Evolutionary conservation across 352 stramenopile genomes (phyloP).

Genomic region (Globisporangium yorkense): DNA sequence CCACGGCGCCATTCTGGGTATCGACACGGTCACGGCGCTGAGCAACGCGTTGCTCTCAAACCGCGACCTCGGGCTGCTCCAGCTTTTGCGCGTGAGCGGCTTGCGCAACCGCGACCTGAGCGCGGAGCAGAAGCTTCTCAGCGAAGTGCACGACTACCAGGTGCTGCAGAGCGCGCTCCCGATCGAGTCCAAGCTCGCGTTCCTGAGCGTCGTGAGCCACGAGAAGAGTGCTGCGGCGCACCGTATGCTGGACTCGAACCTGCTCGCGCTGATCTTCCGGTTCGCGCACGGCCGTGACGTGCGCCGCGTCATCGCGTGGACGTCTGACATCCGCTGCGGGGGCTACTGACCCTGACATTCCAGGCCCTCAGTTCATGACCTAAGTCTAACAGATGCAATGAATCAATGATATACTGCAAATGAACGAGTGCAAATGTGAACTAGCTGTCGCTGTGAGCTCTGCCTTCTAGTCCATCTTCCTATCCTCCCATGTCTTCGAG

Average conservation of each 20-base stretch:
- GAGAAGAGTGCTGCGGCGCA: background rate
- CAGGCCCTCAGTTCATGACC: too few species aligned
- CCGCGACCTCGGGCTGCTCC: background rate
- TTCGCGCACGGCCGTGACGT: background rate
- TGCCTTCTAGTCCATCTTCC: too few species aligned
- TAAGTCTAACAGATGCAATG: too few species aligned
- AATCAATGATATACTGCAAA: too few species aligned
- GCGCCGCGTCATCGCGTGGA: background rate
- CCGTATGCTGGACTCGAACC: background rate
- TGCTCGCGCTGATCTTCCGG: conserved; percentile 1
- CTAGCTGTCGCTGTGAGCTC: too few species aligned
- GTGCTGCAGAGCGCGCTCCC: background rate
- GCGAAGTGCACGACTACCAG: background rate
- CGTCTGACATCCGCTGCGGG: background rate
- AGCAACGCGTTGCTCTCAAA: background rate
- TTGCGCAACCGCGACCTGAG: background rate
- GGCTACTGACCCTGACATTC: background rate
- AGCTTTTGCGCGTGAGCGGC: background rate
- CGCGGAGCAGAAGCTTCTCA: background rate
- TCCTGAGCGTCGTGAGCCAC: conserved; percentile 1
- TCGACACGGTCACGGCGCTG: background rate
- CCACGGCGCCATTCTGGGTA: background rate
- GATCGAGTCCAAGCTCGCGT: background rate
- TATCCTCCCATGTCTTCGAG: too few species aligned
- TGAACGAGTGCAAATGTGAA: too few species aligned